Base-by-base conservation (phyloP, 1,284 basidiomycete genomes). In the Kalmanozyma brasiliensis region DNA sequence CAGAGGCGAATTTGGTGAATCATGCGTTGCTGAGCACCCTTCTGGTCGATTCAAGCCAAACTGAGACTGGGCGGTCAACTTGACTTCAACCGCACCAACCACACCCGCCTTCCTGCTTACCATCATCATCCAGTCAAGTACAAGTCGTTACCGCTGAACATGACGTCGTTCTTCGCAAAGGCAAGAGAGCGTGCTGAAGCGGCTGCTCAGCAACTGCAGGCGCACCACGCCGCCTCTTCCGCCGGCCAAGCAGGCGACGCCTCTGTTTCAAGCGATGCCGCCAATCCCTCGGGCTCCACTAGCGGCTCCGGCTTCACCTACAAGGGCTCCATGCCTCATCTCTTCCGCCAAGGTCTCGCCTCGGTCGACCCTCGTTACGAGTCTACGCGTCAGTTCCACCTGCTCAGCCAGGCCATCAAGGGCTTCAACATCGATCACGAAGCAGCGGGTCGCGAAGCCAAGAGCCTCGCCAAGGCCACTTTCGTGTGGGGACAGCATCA, bases 281-380 rank as follows among this genome's bases (percentile, higher is more conserved):
- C 51, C 8, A 42, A 42, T 22, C 37, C 34, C 38, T 43, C 65
- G 2, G 47, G 42, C 13, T 49, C 62, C 16, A n/a, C n/a, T n/a
- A n/a, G n/a, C n/a, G 41, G 43, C 6, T 58, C 63, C 26, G 48
- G 49, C 46, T 76, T 72, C 47, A 62, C 58, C 36, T 78, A 78
- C 49, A 71, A 69, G 10, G 73, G 74, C 26, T 52, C 58, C 1
- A 61, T 79, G 10, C 77, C 77, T 11, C 76, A 76, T 43, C 58
- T 77, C 34, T 49, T 79, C 33, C 60, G 77, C 19, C 59, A 66
- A 10, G 75, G 73, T 3, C 42, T 79, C 16, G 77, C 77, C 19
- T 58, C 63, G n/a, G 56, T 74, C 47, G 75, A 79, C 33, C 77
- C 77, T 20, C 68, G 77, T 38, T 75, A 72, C 67, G 71, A 79